These are phyloP conservation scores for Plasmodium knowlesi DNA, from an alignment of 169 alveolate genomes.

Conservation along the genomic window DNA sequence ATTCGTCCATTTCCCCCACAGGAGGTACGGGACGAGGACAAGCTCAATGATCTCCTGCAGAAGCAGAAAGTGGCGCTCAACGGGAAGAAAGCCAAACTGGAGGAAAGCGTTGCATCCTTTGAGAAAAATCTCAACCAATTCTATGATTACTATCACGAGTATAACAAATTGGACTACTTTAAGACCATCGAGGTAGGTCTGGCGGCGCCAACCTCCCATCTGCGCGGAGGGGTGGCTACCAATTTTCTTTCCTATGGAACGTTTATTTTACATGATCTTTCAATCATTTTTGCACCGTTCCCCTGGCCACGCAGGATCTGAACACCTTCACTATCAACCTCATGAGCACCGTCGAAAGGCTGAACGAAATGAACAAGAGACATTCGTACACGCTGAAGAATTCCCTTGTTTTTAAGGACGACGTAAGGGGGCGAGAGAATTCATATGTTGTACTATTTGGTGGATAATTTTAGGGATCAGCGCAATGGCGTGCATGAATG, in stretches of 20 bases:
- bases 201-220: background rate
- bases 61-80: constrained; percentile 17
- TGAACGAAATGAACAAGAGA: constrained; percentile 8
- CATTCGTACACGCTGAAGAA: constrained; percentile 39
- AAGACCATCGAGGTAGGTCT: constrained; percentile 52
- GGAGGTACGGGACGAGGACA: constrained; percentile 56
- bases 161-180: constrained; percentile 35
- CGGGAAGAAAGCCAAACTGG: constrained; percentile 31
- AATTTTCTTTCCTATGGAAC: background rate
- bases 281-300: background rate
- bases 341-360: constrained; percentile 8
- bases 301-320: constrained; percentile 10
- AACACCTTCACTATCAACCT: constrained; percentile 22
- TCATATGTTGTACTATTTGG: background rate
- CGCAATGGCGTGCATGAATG: background rate
- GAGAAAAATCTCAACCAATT: constrained; percentile 46
- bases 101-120: constrained; percentile 27
- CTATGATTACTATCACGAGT: constrained; percentile 57
- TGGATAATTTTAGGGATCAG: too few relatives aligned
- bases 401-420: constrained; percentile 45
- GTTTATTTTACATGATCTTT: background rate
- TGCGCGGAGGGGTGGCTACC: background rate
- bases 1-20: background rate
- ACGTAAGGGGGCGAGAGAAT: constrained; percentile 11
- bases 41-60: constrained; percentile 37